Percentiles rank a stretch among this genome's conserved stretches.
These are phyloP conservation scores for Colletotrichum sp. DNA, from an alignment of 2,329 filamentous ascomycete species.

Conservation along the genomic window DNA sequence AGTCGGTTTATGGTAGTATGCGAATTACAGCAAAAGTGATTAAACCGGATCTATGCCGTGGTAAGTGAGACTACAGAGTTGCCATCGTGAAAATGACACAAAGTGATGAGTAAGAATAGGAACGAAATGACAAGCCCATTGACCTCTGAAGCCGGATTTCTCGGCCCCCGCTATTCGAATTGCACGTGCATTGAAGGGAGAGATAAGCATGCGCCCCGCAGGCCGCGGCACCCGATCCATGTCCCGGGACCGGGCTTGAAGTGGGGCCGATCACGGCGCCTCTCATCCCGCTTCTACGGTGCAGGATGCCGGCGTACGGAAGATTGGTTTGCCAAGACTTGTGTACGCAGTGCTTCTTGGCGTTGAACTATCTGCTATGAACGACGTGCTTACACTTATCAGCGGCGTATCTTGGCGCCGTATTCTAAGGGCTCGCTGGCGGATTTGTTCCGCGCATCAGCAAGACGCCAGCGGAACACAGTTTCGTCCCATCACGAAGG, in stretches of 20 bases:
- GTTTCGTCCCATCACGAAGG: neutral
- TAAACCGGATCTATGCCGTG: too few relatives aligned
- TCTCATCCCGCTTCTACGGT: neutral
- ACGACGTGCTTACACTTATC: neutral
- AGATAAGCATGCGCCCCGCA: neutral
- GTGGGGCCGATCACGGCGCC: neutral
- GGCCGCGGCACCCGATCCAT: neutral
- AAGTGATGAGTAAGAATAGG: neutral
- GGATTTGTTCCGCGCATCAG: neutral
- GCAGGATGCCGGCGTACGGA: neutral
- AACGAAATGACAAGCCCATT: accelerated
- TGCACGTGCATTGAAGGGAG: neutral
- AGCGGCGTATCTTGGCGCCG: neutral
- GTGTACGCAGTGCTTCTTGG: neutral
- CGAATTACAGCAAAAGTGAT: too few relatives aligned
- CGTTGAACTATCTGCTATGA: neutral
- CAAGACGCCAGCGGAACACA: neutral
- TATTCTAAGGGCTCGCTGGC: neutral
- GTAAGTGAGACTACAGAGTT: too few relatives aligned
- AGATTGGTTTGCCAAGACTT: neutral
- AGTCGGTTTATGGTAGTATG: too few relatives aligned
- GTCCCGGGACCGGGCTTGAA: neutral
- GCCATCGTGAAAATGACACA: neutral
- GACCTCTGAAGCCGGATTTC: neutral
- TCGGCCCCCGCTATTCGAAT: neutral